Evolutionary conservation across 2,329 filamentous ascomycete genomes (phyloP).

Genomic region (Stemphylium lycopersici): DNA sequence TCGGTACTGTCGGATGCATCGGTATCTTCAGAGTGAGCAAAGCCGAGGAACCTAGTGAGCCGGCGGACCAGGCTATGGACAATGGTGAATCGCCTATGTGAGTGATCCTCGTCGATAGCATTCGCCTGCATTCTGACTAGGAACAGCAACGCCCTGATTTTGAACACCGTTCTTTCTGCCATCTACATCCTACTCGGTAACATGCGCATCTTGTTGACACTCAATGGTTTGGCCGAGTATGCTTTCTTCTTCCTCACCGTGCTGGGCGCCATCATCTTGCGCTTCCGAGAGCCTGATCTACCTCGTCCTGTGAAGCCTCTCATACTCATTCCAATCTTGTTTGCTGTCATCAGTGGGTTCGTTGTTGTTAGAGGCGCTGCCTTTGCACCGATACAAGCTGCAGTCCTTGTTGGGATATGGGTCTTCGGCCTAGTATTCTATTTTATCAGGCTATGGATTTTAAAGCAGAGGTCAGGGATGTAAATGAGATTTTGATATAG

Average conservation of each 20-base stretch:
- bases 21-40: constrained; percentile 33
- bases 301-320: constrained; percentile 64
- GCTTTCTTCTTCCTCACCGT: constrained; percentile 71
- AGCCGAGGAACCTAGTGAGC: constrained; percentile 8
- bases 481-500: neutral
- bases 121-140: neutral
- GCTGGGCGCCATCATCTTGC: constrained; percentile 63
- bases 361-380: constrained; percentile 45
- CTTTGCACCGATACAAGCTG: constrained; percentile 43
- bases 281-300: constrained; percentile 62
- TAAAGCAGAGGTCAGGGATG: neutral
- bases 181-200: constrained; percentile 67
- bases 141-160: constrained; percentile 40
- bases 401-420: constrained; percentile 40
- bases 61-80: constrained; percentile 34
- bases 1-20: constrained; percentile 40
- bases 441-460: constrained; percentile 16
- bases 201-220: constrained; percentile 67
- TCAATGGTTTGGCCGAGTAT: constrained; percentile 53
- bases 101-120: neutral
- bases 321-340: constrained; percentile 60
- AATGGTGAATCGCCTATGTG: constrained; percentile 46
- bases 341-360: constrained; percentile 61
- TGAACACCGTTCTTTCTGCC: constrained; percentile 50
- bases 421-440: constrained; percentile 28